Evolutionary conservation across 163 green algal genomes (phyloP).

Genomic region (Chloromonas sp.): DNA sequence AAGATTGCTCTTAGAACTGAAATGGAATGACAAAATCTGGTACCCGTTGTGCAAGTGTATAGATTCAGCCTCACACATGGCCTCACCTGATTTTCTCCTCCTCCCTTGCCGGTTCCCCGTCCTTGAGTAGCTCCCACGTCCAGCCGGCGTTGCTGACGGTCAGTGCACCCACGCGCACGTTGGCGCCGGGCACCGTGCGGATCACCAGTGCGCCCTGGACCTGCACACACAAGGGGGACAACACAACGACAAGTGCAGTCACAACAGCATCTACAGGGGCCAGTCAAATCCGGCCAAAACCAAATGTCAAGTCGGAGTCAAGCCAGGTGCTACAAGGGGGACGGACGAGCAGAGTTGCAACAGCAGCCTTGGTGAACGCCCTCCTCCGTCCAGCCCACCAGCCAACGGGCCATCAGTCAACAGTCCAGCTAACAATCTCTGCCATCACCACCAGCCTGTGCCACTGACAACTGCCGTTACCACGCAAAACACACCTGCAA

Average conservation of each 20-base stretch:
- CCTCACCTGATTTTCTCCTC: constrained; percentile 61
- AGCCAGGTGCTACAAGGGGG: too few relatives aligned
- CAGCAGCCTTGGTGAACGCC: too few relatives aligned
- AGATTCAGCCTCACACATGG: too few relatives aligned
- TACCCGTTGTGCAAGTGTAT: too few relatives aligned
- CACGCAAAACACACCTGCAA: neutral
- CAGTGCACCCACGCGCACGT: constrained; percentile 48
- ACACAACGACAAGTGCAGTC: constrained; percentile 4
- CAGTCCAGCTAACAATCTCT: neutral
- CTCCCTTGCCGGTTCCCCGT: constrained; percentile 32
- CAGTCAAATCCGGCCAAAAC: too few relatives aligned
- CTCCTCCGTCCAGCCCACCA: too few relatives aligned
- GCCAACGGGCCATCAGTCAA: too few relatives aligned
- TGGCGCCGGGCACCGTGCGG: constrained; percentile 26
- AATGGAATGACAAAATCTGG: too few relatives aligned
- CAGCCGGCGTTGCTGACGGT: constrained; percentile 75
- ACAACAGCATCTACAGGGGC: neutral
- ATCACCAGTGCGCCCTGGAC: constrained; percentile 75
- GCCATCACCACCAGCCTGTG: neutral
- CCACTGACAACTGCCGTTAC: neutral
- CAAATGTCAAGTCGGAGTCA: too few relatives aligned
- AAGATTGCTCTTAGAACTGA: too few relatives aligned
- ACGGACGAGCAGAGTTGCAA: too few relatives aligned
- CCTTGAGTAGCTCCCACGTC: constrained; percentile 60
- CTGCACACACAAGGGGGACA: constrained; percentile 29